A percentile compares a stretch with the other conserved stretches of the same genome.
Conservation (phyloP, 2,329 filamentous ascomycete genomes). For the Colletotrichum aenigma region DNA sequence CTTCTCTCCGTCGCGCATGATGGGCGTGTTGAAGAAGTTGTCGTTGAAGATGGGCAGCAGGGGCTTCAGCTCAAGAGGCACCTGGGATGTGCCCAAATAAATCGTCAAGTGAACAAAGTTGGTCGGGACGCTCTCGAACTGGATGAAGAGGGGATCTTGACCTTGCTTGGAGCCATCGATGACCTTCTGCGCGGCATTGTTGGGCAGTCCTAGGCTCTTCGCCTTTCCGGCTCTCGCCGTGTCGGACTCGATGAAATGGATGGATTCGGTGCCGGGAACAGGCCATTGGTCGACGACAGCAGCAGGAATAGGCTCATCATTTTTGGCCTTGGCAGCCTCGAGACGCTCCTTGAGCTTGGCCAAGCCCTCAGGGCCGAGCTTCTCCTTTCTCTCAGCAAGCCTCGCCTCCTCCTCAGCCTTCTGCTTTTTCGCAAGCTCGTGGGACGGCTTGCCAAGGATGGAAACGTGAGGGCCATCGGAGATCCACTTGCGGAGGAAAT, state of each 20-base stretch:
- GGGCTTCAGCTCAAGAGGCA: slow-evolving; percentile 85
- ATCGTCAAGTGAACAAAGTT: slow-evolving; percentile 90
- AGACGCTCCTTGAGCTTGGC: slow-evolving; percentile 76
- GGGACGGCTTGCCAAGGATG: slow-evolving; percentile 85
- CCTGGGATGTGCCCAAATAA: slow-evolving; percentile 76
- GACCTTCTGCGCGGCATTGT: slow-evolving; percentile 74
- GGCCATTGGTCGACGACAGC: slow-evolving; percentile 81
- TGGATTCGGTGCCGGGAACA: slow-evolving; percentile 86
- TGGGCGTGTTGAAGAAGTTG: slow-evolving; percentile 93
- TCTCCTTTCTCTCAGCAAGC: slow-evolving; percentile 77
- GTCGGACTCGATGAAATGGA: slow-evolving; percentile 89
- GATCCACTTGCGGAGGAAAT: slow-evolving; percentile 83
- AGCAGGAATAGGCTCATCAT: slow-evolving; percentile 84
- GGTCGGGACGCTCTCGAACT: slow-evolving; percentile 93
- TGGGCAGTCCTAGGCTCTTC: slow-evolving; percentile 67
- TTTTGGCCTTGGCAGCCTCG: slow-evolving; percentile 84
- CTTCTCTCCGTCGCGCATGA: slow-evolving; percentile 75
- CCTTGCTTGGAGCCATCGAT: slow-evolving; percentile 71
- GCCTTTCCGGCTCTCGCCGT: slow-evolving; percentile 85
- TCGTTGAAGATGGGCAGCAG: slow-evolving; percentile 84
- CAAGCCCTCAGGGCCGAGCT: slow-evolving; percentile 82
- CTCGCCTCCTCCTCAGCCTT: slow-evolving; percentile 82
- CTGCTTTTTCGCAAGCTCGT: slow-evolving; percentile 77
- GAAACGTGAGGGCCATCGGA: slow-evolving; percentile 86
- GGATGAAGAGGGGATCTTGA: slow-evolving; percentile 83